Conservation (phyloP, 352 stramenopile species). For the Phytopythium aichiense region DNA sequence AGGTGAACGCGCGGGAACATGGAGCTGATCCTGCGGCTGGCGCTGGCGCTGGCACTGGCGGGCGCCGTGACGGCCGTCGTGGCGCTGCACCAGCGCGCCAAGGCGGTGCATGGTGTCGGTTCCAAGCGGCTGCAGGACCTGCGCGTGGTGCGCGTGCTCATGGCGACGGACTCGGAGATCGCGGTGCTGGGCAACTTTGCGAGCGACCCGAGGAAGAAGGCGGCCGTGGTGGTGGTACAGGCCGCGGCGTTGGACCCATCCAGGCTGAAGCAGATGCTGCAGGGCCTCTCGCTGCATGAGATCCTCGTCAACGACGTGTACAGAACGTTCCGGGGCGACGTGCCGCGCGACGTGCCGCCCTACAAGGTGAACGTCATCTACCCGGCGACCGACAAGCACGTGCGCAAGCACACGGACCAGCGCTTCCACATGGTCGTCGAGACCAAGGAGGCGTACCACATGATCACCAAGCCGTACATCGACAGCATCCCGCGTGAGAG, state of each 20-base stretch:
- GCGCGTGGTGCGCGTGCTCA: constrained; percentile 59
- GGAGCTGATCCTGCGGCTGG: constrained; percentile 3
- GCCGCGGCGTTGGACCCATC: constrained; percentile 51
- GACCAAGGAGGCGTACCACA: constrained; percentile 72
- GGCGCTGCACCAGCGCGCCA: constrained; percentile 28
- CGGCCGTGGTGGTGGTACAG: constrained; percentile 66
- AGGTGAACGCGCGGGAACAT: too few species aligned
- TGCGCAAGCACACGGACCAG: constrained; percentile 83
- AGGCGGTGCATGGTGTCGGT: constrained; percentile 19
- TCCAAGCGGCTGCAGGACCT: constrained; percentile 52
- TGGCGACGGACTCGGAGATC: constrained; percentile 57
- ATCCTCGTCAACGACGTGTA: constrained; percentile 84
- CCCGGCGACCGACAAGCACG: constrained; percentile 71
- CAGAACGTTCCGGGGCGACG: constrained; percentile 67
- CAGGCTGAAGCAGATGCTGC: constrained; percentile 36
- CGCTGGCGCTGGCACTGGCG: constrained; percentile 5
- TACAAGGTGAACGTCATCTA: constrained; percentile 87
- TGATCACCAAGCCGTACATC: constrained; percentile 72
- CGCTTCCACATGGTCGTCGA: constrained; percentile 82
- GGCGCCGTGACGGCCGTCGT: constrained; percentile 21
- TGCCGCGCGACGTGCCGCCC: constrained; percentile 58
- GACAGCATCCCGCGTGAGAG: constrained; percentile 68
- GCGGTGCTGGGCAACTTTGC: constrained; percentile 69
- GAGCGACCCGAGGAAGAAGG: constrained; percentile 51
- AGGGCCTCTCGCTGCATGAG: constrained; percentile 56